Percentiles rank a stretch among this genome's conserved stretches.
Conservation (phyloP, 441 rosid genomes). For the Bruguiera hainesii region DNA sequence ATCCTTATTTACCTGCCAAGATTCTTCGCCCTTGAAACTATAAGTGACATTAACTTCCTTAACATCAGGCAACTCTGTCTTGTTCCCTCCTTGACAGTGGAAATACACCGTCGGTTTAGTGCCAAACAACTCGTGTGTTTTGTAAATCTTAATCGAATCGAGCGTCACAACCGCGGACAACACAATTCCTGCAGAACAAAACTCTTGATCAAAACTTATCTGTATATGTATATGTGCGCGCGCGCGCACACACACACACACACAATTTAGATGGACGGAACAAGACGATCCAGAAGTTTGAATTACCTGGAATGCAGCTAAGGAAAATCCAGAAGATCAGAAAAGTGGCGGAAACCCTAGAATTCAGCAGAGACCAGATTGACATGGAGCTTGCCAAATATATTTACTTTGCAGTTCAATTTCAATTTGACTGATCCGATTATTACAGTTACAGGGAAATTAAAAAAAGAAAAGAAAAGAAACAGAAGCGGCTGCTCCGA, state of each 20-base stretch:
- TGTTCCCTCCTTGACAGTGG: slow-evolving; percentile 69
- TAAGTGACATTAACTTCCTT: slow-evolving; percentile 38
- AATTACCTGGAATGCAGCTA: slow-evolving; percentile 57
- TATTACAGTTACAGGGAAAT: too few species aligned
- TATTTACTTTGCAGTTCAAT: background rate
- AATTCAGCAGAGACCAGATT: slow-evolving; percentile 11
- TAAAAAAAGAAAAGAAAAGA: too few species aligned
- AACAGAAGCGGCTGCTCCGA: too few species aligned
- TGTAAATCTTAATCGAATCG: slow-evolving; percentile 56
- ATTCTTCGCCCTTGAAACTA: slow-evolving; percentile 71
- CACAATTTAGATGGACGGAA: background rate
- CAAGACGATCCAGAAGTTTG: background rate
- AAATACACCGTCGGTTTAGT: slow-evolving; percentile 68
- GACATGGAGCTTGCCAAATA: slow-evolving; percentile 23
- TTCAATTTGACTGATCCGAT: background rate
- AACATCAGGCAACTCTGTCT: slow-evolving; percentile 63
- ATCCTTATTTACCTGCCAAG: slow-evolving; percentile 66
- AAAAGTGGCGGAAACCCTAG: slow-evolving; percentile 4
- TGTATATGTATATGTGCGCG: too few species aligned
- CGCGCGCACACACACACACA: too few species aligned
- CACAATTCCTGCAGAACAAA: slow-evolving; percentile 39
- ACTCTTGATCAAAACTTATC: background rate
- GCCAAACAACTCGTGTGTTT: slow-evolving; percentile 64
- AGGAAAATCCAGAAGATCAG: slow-evolving; percentile 31
- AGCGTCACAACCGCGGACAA: slow-evolving; percentile 54